Conservation (phyloP, 805 yeast genomes). For the Suhomyces pyralidae region DNA sequence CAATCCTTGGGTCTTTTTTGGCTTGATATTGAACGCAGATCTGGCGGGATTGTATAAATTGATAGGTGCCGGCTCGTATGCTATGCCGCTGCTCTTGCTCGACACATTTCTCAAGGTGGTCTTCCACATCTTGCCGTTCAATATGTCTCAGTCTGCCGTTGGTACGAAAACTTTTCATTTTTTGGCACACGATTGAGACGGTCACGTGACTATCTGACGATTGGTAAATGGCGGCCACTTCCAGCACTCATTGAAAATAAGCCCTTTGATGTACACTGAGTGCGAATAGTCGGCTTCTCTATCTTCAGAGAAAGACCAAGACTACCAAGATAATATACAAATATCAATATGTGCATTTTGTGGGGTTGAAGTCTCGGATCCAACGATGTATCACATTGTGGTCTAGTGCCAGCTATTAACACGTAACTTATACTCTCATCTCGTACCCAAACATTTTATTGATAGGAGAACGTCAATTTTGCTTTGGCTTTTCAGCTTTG, state of each 20-base stretch:
- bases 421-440: not conserved
- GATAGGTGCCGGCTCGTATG: conserved; percentile 41
- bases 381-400: no score
- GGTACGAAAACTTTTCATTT: conserved; percentile 4
- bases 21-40: conserved; percentile 65
- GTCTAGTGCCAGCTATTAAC: no score
- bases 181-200: not conserved
- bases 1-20: conserved; percentile 55
- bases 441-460: not conserved
- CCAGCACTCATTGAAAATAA: no score
- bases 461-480: not conserved
- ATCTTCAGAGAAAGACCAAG: no score
- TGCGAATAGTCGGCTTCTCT: no score
- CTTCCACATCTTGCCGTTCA: conserved; percentile 4
- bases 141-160: not conserved
- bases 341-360: no score
- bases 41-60: conserved; percentile 57
- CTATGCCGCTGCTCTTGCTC: conserved; percentile 15
- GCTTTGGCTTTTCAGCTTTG: not conserved
- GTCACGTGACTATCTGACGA: not conserved
- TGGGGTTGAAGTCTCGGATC: no score
- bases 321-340: no score
- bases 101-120: conserved; percentile 8
- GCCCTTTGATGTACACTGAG: no score
- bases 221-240: not conserved